Conservation (phyloP, 495 filamentous ascomycete genomes). For the Neurospora cerealis region DNA sequence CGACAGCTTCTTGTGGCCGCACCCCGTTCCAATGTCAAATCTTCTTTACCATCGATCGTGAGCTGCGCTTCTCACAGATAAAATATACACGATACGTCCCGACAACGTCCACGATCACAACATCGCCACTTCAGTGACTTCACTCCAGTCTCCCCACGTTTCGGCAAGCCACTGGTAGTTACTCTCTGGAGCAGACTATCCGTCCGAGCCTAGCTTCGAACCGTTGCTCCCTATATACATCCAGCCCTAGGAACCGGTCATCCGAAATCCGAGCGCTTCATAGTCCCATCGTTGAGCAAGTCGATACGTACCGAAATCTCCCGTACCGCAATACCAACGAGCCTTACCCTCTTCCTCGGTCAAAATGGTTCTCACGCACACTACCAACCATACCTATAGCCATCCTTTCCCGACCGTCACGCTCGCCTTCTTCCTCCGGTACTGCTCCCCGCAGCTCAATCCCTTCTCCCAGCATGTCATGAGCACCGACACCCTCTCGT, state of each 20-base stretch:
- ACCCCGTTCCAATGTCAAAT: conserved; percentile 11
- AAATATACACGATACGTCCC: neutral
- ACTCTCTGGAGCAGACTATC: neutral
- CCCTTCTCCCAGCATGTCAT: conserved; percentile 92
- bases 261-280: neutral
- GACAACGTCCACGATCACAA: neutral
- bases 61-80: conserved; percentile 13
- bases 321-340: neutral
- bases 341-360: neutral
- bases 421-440: conserved; percentile 97
- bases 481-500: conserved; percentile 89
- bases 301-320: neutral
- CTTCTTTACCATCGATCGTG: conserved; percentile 9
- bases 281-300: neutral
- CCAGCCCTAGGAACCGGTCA: neutral
- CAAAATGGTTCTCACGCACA: conserved; percentile 50
- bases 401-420: conserved; percentile 86
- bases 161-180: neutral
- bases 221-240: neutral
- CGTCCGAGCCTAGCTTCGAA: neutral
- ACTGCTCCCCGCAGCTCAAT: conserved; percentile 64
- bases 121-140: neutral
- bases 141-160: neutral
- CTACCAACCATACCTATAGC: conserved; percentile 78
- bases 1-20: conserved; percentile 3